These are phyloP conservation scores for Rhodamnia rubescens DNA, from an alignment of 345 rosid species.

Conservation along the genomic window DNA sequence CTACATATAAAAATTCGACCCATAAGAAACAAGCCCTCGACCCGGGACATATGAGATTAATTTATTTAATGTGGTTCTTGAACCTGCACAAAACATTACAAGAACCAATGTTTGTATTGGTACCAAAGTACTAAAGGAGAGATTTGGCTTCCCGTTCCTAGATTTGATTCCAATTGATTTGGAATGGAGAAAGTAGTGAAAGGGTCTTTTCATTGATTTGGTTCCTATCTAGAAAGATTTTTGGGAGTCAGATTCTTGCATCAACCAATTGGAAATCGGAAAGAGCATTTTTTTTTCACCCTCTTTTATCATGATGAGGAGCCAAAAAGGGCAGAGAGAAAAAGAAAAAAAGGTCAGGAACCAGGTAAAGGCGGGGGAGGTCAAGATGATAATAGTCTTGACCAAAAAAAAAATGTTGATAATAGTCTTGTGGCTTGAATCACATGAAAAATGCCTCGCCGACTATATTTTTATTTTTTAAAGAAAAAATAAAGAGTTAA, in stretches of 20 bases:
- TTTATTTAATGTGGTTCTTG: not conserved
- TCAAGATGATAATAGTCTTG: not conserved
- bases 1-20: not conserved
- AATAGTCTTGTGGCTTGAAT: too few relatives aligned
- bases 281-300: not conserved
- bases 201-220: not conserved
- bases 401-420: too few relatives aligned
- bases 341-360: too few relatives aligned
- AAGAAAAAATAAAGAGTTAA: not conserved
- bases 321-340: too few relatives aligned
- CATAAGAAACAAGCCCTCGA: not conserved
- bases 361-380: not conserved
- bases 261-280: not conserved
- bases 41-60: not conserved
- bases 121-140: not conserved
- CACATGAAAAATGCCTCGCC: not conserved
- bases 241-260: not conserved
- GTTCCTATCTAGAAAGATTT: not conserved
- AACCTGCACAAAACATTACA: not conserved
- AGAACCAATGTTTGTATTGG: not conserved
- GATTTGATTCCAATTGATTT: not conserved
- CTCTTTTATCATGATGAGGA: too few relatives aligned
- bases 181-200: not conserved
- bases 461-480: not conserved
- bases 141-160: not conserved